Conservation (phyloP, 768 basidiomycete species). For the Boletus tomentosulus region DNA sequence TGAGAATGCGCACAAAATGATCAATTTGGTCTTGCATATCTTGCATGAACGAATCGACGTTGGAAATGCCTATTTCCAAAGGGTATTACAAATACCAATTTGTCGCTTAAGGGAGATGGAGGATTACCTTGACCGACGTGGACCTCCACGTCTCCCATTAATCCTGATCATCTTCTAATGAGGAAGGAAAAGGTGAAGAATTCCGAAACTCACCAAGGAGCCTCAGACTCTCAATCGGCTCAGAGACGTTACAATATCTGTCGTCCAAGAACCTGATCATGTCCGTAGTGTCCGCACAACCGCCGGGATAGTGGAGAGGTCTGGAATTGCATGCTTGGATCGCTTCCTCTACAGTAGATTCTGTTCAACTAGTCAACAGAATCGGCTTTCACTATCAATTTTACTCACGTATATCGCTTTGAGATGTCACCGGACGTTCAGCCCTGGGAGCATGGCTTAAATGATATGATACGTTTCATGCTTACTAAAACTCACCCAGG, state of each 20-base stretch:
- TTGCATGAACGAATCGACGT: constrained; percentile 34
- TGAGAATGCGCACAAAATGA: constrained; percentile 66
- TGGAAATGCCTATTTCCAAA: background rate
- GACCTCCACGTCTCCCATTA: background rate
- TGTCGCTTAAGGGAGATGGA: background rate
- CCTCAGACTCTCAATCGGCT: background rate
- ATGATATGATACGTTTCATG: background rate
- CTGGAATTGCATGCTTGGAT: background rate
- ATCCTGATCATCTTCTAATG: background rate
- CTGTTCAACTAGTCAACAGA: background rate
- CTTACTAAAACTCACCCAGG: background rate
- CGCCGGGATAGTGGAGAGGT: background rate
- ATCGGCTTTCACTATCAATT: background rate
- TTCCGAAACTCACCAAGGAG: background rate
- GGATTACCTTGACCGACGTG: background rate
- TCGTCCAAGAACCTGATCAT: background rate
- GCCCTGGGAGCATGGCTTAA: background rate
- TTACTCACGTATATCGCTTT: constrained; percentile 36
- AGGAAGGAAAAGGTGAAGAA: background rate
- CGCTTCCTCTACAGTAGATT: background rate
- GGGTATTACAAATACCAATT: background rate
- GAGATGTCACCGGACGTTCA: constrained; percentile 29
- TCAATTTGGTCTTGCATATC: constrained; percentile 50
- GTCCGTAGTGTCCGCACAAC: background rate
- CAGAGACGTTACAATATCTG: background rate